Evolutionary conservation across 768 basidiomycete species (phyloP).

Genomic region (Leucocoprinus sp.): DNA sequence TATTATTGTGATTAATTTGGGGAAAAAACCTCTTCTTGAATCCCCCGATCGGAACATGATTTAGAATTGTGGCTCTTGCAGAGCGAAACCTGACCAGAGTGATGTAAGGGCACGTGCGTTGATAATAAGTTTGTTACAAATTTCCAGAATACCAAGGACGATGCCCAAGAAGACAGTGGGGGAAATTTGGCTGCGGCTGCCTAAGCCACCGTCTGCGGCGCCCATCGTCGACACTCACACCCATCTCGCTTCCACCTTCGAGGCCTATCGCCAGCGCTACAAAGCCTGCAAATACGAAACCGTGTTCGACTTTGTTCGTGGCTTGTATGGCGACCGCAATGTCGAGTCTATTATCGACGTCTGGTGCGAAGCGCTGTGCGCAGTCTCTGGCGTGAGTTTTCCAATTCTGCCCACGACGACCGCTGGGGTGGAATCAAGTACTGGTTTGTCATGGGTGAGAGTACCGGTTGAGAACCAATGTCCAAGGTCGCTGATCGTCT

Average conservation of each 20-base stretch:
- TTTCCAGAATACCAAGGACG: too few relatives aligned
- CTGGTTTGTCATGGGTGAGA: slow-evolving; percentile 76
- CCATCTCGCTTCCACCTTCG: slow-evolving; percentile 70
- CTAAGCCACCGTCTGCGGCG: slow-evolving; percentile 25
- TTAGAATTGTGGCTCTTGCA: too few relatives aligned
- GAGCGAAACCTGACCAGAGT: too few relatives aligned
- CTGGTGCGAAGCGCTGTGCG: slow-evolving; percentile 77
- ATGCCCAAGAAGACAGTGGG: too few relatives aligned
- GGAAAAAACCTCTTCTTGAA: background rate
- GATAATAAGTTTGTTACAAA: too few relatives aligned
- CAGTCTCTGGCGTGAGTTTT: slow-evolving; percentile 58
- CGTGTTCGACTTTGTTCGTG: slow-evolving; percentile 65
- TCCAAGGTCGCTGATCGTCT: background rate
- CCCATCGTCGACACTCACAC: slow-evolving; percentile 80
- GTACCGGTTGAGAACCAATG: background rate
- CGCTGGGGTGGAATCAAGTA: slow-evolving; percentile 69
- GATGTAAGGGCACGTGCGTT: too few relatives aligned
- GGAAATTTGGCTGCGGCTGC: slow-evolving; percentile 30
- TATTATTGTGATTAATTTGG: background rate
- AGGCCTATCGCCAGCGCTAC: slow-evolving; percentile 54
- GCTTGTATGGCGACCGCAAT: slow-evolving; percentile 46
- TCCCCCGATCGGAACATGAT: background rate
- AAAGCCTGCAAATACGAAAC: slow-evolving; percentile 35
- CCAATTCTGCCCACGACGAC: slow-evolving; percentile 53
- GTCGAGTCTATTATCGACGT: slow-evolving; percentile 75